A percentile compares a stretch with the other conserved stretches of the same genome.
Conservation (phyloP, 371 early-diverging fungal genomes). For the Zychaea mexicana region DNA sequence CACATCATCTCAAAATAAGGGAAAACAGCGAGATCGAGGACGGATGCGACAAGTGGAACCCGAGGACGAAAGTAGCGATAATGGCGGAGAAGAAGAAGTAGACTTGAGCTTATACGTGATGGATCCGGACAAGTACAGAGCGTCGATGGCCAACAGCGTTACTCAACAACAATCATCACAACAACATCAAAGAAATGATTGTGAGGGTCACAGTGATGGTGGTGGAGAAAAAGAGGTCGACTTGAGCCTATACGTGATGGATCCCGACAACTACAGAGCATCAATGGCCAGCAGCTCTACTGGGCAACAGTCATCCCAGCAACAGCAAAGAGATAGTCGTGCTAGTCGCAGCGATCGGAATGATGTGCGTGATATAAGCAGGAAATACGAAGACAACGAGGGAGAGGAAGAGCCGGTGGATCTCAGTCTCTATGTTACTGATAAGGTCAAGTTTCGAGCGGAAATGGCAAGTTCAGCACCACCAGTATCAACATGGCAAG, state of each 20-base stretch:
- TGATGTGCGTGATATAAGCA: no score
- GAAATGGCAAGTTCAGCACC: background rate
- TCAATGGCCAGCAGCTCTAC: background rate
- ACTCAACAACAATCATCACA: background rate
- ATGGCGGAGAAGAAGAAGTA: background rate
- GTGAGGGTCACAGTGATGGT: background rate
- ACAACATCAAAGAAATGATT: background rate
- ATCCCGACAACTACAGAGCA: conserved; percentile 7
- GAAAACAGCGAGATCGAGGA: background rate
- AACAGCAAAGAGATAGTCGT: background rate
- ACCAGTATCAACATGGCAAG: background rate
- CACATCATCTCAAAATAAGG: background rate
- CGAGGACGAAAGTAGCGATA: background rate
- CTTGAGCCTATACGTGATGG: conserved; percentile 17
- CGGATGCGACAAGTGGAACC: no score
- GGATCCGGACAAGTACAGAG: background rate
- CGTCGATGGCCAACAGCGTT: background rate
- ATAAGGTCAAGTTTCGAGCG: conserved; percentile 4
- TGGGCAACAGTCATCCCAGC: background rate
- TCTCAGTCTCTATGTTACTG: conserved; percentile 16
- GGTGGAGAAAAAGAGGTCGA: conserved; percentile 13
- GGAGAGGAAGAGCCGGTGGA: conserved; percentile 10
- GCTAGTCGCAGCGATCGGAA: background rate
- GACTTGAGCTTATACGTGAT: conserved; percentile 1
- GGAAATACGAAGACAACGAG: background rate